Percentiles rank a stretch among this genome's conserved stretches.
Conservation (phyloP, 805 yeast species). For the Peterozyma toletana region DNA sequence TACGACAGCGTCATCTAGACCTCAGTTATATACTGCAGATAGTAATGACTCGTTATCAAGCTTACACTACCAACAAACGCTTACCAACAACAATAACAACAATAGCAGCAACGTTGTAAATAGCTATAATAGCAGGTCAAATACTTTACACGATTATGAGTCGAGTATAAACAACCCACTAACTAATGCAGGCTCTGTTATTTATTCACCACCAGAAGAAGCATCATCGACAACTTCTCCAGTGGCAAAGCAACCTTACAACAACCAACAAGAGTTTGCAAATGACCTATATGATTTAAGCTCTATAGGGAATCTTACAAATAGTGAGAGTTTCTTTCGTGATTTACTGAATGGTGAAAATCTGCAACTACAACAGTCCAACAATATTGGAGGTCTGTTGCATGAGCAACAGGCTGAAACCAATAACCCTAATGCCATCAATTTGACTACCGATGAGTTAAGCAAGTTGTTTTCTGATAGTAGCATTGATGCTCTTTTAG, state of each 20-base stretch:
- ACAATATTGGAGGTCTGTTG: too few species aligned
- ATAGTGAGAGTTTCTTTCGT: too few species aligned
- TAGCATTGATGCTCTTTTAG: slow-evolving; percentile 3
- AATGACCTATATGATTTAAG: too few species aligned
- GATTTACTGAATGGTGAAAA: too few species aligned
- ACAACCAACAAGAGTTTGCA: too few species aligned
- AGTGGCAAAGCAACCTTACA: too few species aligned
- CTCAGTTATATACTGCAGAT: neutral
- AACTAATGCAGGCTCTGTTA: too few species aligned
- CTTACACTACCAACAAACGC: slow-evolving; percentile 7
- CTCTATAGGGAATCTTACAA: too few species aligned
- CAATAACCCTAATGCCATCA: neutral
- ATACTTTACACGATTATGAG: neutral
- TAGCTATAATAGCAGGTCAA: neutral
- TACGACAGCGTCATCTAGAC: slow-evolving; percentile 1
- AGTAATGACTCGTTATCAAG: slow-evolving; percentile 7
- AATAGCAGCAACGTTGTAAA: neutral
- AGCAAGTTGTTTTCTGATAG: slow-evolving; percentile 4
- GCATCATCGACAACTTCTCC: too few species aligned
- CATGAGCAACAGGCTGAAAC: neutral
- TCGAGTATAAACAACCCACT: too few species aligned
- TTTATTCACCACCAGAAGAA: too few species aligned
- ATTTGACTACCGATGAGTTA: neutral
- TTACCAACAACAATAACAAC: slow-evolving; percentile 2
- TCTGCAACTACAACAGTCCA: too few species aligned